A percentile compares a stretch with the other conserved stretches of the same genome.
These are phyloP conservation scores for Trametes hirsuta DNA, from an alignment of 1,284 basidiomycete genomes.

Conservation along the genomic window DNA sequence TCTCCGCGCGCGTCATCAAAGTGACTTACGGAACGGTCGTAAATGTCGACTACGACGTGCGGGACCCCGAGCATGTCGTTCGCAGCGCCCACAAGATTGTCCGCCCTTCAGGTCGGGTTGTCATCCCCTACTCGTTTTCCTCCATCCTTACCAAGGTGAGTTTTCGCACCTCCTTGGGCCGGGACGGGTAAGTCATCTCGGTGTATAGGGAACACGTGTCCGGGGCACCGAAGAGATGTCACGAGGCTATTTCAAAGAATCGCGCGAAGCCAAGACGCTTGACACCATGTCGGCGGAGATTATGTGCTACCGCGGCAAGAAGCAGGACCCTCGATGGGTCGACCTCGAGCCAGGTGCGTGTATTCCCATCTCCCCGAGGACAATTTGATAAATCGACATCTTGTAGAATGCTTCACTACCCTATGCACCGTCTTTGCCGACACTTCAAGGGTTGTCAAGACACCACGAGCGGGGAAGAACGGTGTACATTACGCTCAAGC, in stretches of 20 bases:
- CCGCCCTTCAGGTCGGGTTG: slow-evolving; percentile 36
- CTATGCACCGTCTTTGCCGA: slow-evolving; percentile 49
- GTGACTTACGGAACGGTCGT: slow-evolving; percentile 41
- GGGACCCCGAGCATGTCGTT: slow-evolving; percentile 37
- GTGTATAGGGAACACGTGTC: slow-evolving; percentile 39
- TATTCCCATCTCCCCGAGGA: too few species aligned
- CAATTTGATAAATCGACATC: neutral
- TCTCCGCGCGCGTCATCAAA: slow-evolving; percentile 40
- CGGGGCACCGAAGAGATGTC: slow-evolving; percentile 36
- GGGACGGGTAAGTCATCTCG: slow-evolving; percentile 34
- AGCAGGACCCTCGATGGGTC: slow-evolving; percentile 45
- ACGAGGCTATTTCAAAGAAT: slow-evolving; percentile 24
- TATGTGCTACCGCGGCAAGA: slow-evolving; percentile 46
- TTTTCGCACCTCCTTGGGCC: neutral
- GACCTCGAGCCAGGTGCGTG: slow-evolving; percentile 46
- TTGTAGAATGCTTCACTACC: slow-evolving; percentile 38
- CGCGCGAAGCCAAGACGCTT: slow-evolving; percentile 20
- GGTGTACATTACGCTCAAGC: slow-evolving; percentile 42
- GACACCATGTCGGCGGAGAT: slow-evolving; percentile 39
- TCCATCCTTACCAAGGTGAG: slow-evolving; percentile 39
- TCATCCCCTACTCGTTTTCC: slow-evolving; percentile 38
- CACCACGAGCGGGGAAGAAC: slow-evolving; percentile 13
- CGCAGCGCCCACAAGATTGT: slow-evolving; percentile 26
- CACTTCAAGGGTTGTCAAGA: slow-evolving; percentile 38
- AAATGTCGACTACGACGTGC: slow-evolving; percentile 32